Evolutionary conservation across 2,329 filamentous ascomycete genomes (phyloP).

Genomic region (Scorias spongiosa): DNA sequence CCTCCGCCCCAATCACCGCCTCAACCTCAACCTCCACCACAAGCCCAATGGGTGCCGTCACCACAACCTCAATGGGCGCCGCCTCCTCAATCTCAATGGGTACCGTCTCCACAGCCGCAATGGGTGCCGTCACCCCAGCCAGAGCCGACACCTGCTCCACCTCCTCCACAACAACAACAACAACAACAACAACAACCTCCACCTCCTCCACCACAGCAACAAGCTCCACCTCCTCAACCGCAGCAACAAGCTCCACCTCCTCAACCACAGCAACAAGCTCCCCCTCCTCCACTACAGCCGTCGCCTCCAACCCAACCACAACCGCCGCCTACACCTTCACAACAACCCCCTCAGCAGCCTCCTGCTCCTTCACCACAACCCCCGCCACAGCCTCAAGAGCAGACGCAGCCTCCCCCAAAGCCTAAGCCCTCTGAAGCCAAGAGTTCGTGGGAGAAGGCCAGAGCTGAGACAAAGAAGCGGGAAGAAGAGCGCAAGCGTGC

Average conservation of each 20-base stretch:
- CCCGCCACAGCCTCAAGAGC: slow-evolving; percentile 9
- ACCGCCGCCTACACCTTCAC: slow-evolving; percentile 8
- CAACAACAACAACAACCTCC: slow-evolving; percentile 1
- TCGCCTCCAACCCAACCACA: slow-evolving; percentile 5
- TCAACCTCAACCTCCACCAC: slow-evolving; percentile 2
- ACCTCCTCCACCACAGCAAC: slow-evolving; percentile 7
- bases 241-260: slow-evolving; percentile 4
- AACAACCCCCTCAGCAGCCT: slow-evolving; percentile 6
- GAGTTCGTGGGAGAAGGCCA: slow-evolving; percentile 48
- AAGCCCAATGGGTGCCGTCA: background rate
- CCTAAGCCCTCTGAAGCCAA: slow-evolving; percentile 8
- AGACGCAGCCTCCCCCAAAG: slow-evolving; percentile 10
- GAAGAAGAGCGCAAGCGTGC: slow-evolving; percentile 43
- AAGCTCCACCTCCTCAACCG: slow-evolving; percentile 1
- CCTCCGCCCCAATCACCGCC: slow-evolving; percentile 2
- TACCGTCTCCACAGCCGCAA: background rate
- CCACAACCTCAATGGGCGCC: slow-evolving; percentile 1
- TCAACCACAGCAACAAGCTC: slow-evolving; percentile 1
- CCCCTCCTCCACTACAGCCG: slow-evolving; percentile 4
- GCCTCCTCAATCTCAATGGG: background rate
- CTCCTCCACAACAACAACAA: background rate
- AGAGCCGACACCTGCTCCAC: background rate
- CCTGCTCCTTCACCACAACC: slow-evolving; percentile 8
- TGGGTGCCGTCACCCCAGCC: background rate
- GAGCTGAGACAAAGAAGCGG: slow-evolving; percentile 47